Evolutionary conservation across 352 stramenopile genomes (phyloP), one percentile per base, ranked within the genome.

Genomic region (Globisporangium splendens): DNA sequence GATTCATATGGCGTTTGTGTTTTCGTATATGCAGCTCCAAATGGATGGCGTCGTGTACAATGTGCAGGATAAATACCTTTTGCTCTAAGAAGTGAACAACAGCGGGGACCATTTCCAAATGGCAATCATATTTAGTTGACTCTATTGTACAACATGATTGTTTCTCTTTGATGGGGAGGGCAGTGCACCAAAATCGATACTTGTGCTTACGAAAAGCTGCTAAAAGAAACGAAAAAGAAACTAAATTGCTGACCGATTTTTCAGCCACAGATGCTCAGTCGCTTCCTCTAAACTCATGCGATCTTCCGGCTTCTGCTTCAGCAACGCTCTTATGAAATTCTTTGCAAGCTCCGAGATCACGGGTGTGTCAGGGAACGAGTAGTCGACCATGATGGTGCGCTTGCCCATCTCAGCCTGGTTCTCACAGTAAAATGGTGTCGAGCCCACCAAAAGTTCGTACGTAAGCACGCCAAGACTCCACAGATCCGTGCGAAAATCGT

Each of bases 401-500:
- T 87, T 86, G 68, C 88, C 91, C 83, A 91, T 91, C 31, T 93
- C 83, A 66, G 86, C 76, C 63, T 89, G 75, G 39, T 91, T 91
- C 48, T 88, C 79, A 38, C 74, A 79, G 50, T 86, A 74, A 53
- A 96, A 96, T n/a, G 87, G 87, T 33, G 87, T 88, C 18, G 62
- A 55, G 12, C 87, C 87, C 41, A 91, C 67, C 18, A 96, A 56
- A 8, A 96, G 69, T 51, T 96, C 87, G 60, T 86, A 96, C 14
- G 83, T 75, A 13, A 96, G 73, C 12, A 96, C 82, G 8, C 87
- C 87, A 1, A 96, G 65, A 57, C 83, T 95, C 87, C 87, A 96
- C 21, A 79, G 66, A 53, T 96, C 87, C 1, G 84, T 84, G 39
- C 71, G 62, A 48, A 77, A 75, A 56, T 91, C 78, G 57, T 95